Conservation (phyloP, 1,284 basidiomycete species). For the Pterulicium gracile region DNA sequence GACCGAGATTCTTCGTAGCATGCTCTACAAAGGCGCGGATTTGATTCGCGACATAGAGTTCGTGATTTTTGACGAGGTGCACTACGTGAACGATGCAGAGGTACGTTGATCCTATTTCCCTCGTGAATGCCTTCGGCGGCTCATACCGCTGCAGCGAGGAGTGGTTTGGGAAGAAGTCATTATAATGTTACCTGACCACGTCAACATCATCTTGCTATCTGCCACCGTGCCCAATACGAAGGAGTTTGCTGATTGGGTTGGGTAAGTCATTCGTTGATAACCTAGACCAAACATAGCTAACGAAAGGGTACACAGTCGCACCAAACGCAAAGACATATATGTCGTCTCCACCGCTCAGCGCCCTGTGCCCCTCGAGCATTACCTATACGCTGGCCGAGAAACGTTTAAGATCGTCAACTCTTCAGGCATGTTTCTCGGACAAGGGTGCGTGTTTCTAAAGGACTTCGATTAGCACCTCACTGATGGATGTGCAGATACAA, state of each 20-base stretch:
- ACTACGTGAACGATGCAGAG: slow-evolving; percentile 99
- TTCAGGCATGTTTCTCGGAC: slow-evolving; percentile 63
- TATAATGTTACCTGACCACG: slow-evolving; percentile 96
- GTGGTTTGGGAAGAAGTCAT: slow-evolving; percentile 99
- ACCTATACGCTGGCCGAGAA: slow-evolving; percentile 88
- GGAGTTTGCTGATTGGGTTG: slow-evolving; percentile 99
- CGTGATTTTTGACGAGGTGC: slow-evolving; percentile 99
- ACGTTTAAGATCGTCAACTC: slow-evolving; percentile 90
- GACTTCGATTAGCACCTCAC: slow-evolving; percentile 2
- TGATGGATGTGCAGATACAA: slow-evolving; percentile 54
- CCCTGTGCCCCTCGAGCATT: slow-evolving; percentile 96
- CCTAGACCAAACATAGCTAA: slow-evolving; percentile 4
- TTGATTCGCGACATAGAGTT: slow-evolving; percentile 98
- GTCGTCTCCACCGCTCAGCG: slow-evolving; percentile 97
- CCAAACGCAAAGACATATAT: slow-evolving; percentile 99
- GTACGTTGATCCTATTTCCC: slow-evolving; percentile 30
- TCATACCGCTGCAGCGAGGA: slow-evolving; percentile 55
- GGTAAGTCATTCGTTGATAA: slow-evolving; percentile 43
- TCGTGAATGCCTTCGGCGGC: slow-evolving; percentile 6
- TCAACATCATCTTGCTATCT: slow-evolving; percentile 93
- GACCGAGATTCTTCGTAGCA: slow-evolving; percentile 97
- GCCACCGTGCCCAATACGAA: slow-evolving; percentile 98
- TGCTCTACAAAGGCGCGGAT: slow-evolving; percentile 98
- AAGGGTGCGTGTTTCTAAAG: slow-evolving; percentile 44
- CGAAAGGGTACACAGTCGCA: slow-evolving; percentile 50